These are phyloP conservation scores for Bjerkandera adusta DNA, from an alignment of 1,284 basidiomycete species.

Conservation along the genomic window DNA sequence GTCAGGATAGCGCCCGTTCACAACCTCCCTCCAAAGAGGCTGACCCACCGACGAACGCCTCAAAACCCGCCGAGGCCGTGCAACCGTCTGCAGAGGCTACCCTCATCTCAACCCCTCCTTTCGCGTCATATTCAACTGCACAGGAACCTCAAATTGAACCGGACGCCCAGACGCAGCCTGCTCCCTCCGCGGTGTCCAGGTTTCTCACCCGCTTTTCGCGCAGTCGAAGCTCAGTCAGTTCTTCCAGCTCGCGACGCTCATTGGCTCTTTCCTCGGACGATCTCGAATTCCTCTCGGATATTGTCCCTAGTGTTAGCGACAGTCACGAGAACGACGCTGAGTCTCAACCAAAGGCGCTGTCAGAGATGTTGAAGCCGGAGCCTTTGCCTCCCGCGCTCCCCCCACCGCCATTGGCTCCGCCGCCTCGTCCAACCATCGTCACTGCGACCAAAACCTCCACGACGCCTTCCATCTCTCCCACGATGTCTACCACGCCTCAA, in stretches of 20 bases:
- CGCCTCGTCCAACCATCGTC: constrained; percentile 12
- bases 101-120: constrained; percentile 9
- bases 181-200: constrained; percentile 61
- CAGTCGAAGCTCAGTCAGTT: constrained; percentile 31
- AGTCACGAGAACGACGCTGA: constrained; percentile 36
- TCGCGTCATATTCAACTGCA: constrained; percentile 21
- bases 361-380: constrained; percentile 38
- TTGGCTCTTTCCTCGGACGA: constrained; percentile 69
- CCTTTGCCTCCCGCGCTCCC: constrained; percentile 47
- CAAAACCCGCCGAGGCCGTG: not conserved
- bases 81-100: constrained; percentile 1
- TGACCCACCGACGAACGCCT: constrained; percentile 1
- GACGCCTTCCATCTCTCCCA: not conserved
- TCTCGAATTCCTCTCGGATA: constrained; percentile 72
- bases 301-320: constrained; percentile 56
- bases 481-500: not conserved
- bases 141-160: constrained; percentile 22
- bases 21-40: constrained; percentile 7
- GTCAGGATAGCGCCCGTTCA: constrained; percentile 31
- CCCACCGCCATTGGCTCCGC: constrained; percentile 26
- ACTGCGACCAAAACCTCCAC: not conserved
- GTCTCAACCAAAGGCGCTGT: constrained; percentile 32
- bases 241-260: constrained; percentile 41
- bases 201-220: constrained; percentile 71
- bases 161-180: constrained; percentile 16